phyloP scores from a whole-genome alignment of 768 basidiomycete genomes.

The Auricularia sp. region DNA sequence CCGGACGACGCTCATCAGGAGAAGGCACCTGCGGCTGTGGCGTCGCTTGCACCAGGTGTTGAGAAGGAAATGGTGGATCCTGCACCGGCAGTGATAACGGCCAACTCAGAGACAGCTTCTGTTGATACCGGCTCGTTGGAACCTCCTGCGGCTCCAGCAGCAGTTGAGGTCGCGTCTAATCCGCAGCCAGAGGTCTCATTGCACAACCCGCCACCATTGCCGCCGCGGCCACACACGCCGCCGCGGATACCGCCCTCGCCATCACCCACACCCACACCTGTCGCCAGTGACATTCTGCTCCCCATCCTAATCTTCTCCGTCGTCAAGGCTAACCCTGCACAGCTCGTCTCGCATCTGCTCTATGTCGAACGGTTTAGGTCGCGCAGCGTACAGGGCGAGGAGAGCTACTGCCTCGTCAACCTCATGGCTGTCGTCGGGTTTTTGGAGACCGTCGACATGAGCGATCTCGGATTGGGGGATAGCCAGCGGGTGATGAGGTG shows the following conservation, averaged over 20 bases:
- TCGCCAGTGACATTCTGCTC: constrained; percentile 82
- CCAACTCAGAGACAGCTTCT: neutral
- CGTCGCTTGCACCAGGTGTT: neutral
- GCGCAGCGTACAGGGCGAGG: constrained; percentile 65
- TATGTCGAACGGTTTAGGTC: constrained; percentile 45
- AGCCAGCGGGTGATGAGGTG: constrained; percentile 52
- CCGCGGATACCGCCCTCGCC: neutral
- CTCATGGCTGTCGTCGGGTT: constrained; percentile 93
- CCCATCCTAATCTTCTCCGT: constrained; percentile 91
- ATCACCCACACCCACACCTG: constrained; percentile 27
- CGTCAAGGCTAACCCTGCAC: constrained; percentile 83
- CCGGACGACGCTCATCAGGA: constrained; percentile 27
- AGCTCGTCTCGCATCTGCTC: constrained; percentile 57
- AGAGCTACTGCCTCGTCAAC: constrained; percentile 89
- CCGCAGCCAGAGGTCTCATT: neutral
- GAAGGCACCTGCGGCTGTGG: constrained; percentile 16
- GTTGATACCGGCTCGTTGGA: neutral
- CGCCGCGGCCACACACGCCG: constrained; percentile 4
- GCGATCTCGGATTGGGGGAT: constrained; percentile 52
- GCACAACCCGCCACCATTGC: neutral
- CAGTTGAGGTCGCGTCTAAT: neutral
- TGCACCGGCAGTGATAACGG: neutral
- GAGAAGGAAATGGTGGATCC: constrained; percentile 2
- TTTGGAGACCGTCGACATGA: constrained; percentile 86
- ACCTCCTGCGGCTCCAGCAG: neutral